Conservation (phyloP, 1,284 basidiomycete genomes). For the Trametes sp. region DNA sequence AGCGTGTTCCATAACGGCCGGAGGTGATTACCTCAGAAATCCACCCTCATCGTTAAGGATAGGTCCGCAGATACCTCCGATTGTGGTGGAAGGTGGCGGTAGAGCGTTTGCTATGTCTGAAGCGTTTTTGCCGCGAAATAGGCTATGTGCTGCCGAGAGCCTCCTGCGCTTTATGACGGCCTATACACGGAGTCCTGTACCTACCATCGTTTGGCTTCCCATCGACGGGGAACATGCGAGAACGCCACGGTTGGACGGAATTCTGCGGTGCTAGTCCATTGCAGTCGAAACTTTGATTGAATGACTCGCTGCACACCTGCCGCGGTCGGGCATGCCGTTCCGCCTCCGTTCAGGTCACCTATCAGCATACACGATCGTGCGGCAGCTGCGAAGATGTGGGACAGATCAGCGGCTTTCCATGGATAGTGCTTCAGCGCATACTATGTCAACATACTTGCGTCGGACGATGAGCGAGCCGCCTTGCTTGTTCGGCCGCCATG, state of each 20-base stretch:
- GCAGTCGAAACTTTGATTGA: slow-evolving; percentile 5
- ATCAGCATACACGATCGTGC: background rate
- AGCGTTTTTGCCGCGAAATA: too few species aligned
- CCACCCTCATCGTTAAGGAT: too few species aligned
- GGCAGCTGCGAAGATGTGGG: background rate
- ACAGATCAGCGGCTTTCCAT: background rate
- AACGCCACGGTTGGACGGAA: background rate
- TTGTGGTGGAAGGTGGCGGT: too few species aligned
- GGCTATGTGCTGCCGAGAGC: too few species aligned
- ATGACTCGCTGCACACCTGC: too few species aligned
- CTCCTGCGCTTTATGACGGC: too few species aligned
- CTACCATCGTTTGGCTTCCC: background rate
- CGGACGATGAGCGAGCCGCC: background rate
- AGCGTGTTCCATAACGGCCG: background rate
- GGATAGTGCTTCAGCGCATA: background rate
- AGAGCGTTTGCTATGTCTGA: too few species aligned
- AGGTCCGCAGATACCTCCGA: too few species aligned
- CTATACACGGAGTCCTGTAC: background rate
- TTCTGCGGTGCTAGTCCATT: slow-evolving; percentile 8
- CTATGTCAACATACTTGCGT: background rate
- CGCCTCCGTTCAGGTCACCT: too few species aligned
- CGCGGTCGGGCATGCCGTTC: too few species aligned
- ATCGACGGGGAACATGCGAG: background rate
- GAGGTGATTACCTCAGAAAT: too few species aligned
- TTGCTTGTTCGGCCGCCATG: background rate